Evolutionary conservation across 2,329 filamentous ascomycete species (phyloP).

Genomic region (Aotearoamyces nothofagi): DNA sequence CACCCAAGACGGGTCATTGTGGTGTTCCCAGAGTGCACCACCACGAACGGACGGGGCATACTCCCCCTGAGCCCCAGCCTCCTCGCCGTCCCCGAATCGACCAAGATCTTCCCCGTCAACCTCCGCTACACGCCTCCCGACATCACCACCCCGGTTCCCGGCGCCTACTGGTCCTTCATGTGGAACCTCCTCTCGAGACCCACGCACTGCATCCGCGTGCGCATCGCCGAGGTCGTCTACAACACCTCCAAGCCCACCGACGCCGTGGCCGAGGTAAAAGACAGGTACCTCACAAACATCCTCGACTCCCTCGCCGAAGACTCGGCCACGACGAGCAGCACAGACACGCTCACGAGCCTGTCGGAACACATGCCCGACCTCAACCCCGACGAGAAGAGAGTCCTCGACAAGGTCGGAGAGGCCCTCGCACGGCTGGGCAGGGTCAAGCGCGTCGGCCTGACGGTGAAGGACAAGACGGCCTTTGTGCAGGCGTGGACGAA

Average conservation of each 20-base stretch:
- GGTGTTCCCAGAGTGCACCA: slow-evolving; percentile 87
- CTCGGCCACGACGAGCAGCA: slow-evolving; percentile 15
- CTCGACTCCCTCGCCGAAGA: slow-evolving; percentile 14
- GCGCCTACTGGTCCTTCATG: slow-evolving; percentile 55
- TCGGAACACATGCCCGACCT: slow-evolving; percentile 12
- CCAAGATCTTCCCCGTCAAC: slow-evolving; percentile 80
- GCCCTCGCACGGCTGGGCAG: slow-evolving; percentile 74
- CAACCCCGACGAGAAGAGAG: slow-evolving; percentile 42
- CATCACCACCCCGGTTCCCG: slow-evolving; percentile 79
- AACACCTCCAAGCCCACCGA: slow-evolving; percentile 27
- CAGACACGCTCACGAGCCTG: slow-evolving; percentile 15
- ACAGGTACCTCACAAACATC: slow-evolving; percentile 19
- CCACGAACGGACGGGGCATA: slow-evolving; percentile 85
- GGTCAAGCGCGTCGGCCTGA: slow-evolving; percentile 78
- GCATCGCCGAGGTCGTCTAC: slow-evolving; percentile 64
- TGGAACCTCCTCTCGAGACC: slow-evolving; percentile 77
- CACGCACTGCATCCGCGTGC: slow-evolving; percentile 79
- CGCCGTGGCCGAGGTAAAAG: slow-evolving; percentile 13
- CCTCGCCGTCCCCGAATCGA: slow-evolving; percentile 46
- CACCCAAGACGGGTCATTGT: slow-evolving; percentile 66
- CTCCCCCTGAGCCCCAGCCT: slow-evolving; percentile 70
- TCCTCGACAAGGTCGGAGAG: slow-evolving; percentile 70
- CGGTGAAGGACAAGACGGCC: slow-evolving; percentile 64
- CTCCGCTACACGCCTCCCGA: slow-evolving; percentile 80
- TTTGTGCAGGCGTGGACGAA: slow-evolving; percentile 62